Conservation (phyloP, 1,139 yeast genomes). For the Kazachstania sp. region DNA sequence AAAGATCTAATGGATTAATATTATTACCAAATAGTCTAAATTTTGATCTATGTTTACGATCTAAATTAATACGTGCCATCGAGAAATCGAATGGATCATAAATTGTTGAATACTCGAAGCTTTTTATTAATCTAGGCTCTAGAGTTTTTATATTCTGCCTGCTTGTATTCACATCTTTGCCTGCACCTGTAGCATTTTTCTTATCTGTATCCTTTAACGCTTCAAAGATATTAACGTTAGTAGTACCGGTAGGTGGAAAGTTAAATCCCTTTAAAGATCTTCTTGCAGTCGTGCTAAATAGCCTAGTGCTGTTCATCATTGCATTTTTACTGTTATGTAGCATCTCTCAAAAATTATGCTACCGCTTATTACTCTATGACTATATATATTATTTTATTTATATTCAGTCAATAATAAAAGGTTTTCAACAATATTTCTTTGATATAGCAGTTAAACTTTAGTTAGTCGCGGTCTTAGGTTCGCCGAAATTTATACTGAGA, state of each 20-base stretch:
- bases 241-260: constrained; percentile 4
- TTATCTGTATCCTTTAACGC: background rate
- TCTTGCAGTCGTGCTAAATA: background rate
- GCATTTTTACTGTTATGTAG: background rate
- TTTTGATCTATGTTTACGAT: constrained; percentile 21
- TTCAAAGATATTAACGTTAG: constrained; percentile 1
- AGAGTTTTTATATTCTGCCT: constrained; percentile 5
- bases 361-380: background rate
- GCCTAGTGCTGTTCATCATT: background rate
- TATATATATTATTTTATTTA: background rate
- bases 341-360: background rate
- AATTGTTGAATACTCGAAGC: constrained; percentile 37
- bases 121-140: constrained; percentile 22
- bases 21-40: constrained; percentile 32
- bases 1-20: constrained; percentile 56
- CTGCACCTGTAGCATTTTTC: background rate
- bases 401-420: too few species aligned
- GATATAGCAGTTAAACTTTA: too few species aligned
- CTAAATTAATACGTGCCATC: constrained; percentile 40
- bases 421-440: too few species aligned
- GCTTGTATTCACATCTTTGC: background rate
- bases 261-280: background rate
- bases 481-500: too few species aligned
- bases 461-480: too few species aligned
- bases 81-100: constrained; percentile 76